Evolutionary conservation across 805 yeast genomes (phyloP), one percentile per base, ranked within the genome.

Genomic region (Suhomyces tanzawaensis): DNA sequence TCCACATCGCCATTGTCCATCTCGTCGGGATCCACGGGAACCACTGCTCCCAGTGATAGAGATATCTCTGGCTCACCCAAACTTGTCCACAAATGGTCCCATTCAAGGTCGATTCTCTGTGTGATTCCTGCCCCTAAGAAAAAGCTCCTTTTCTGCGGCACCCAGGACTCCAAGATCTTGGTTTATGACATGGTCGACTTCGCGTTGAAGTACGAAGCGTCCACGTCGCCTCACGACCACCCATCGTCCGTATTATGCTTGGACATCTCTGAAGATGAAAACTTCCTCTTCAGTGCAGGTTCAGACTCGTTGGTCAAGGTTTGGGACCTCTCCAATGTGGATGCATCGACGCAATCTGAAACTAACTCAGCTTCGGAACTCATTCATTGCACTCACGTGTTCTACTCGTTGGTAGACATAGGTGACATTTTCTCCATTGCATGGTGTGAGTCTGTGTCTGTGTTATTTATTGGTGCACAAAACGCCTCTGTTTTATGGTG

Each of bases 401-500:
- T 90, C 6, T 91, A 91, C 58, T 83, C 95, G 1, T 60, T 84
- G 8, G 74, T 84, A 24, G 99, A 91, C 63, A 83, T 91, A 36
- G 99, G 99, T 35, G 99, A 91, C 59, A 84, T 91, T 13, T 91
- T 91, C 55, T 82, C 95, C 7, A 63, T 91, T 23, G 76, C 80
- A 6, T 87, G 93, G 79, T 71, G 82, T 12, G 75, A 77, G 14
- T 47, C 63, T 2, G 57, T 76, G 8, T 72, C 79, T 32, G 77
- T 86, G 0, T 67, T 91, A 3, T 86, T 81, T 45, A 76, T 87
- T 50, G 99, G 99, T 4, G 82, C 95, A 9, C 98, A 93, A 58
- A 91, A 90, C 56, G 96, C 98, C 3, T 76, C 90, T 1, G 75
- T 91, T 13, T 75, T 86, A 29, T 91, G 85, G 79, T 80, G 86